Conservation (phyloP, 2,329 filamentous ascomycete species). For the Knoxdaviesia proteae region DNA sequence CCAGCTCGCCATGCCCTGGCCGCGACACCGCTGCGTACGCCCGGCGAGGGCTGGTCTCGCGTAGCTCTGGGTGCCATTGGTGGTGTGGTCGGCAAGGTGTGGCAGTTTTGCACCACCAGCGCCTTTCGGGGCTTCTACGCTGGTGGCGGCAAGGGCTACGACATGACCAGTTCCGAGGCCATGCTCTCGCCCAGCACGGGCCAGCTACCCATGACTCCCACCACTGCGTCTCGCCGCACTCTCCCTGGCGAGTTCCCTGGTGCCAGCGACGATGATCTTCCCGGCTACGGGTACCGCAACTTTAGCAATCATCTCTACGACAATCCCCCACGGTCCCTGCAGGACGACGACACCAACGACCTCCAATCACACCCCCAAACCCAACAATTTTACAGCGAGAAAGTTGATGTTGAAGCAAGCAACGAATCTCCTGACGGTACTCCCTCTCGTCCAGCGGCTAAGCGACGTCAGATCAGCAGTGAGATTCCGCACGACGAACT, state of each 20-base stretch:
- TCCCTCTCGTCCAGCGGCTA: conserved; percentile 23
- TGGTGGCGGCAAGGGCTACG: conserved; percentile 57
- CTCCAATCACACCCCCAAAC: conserved; percentile 11
- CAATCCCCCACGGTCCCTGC: not conserved
- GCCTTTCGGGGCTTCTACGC: conserved; percentile 74
- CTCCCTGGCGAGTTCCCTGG: not conserved
- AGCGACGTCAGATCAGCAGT: conserved; percentile 30
- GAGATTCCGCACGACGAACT: conserved; percentile 28
- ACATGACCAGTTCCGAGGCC: conserved; percentile 10
- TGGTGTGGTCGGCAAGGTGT: conserved; percentile 54
- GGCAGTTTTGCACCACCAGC: conserved; percentile 58
- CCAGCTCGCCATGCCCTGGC: not conserved
- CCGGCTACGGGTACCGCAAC: not conserved
- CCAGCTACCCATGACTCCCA: conserved; percentile 7
- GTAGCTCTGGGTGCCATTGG: conserved; percentile 42
- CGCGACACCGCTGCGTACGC: conserved; percentile 12
- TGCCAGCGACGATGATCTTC: conserved; percentile 1
- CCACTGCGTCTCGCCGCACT: conserved; percentile 6
- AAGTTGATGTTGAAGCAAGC: conserved; percentile 1
- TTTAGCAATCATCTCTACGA: not conserved
- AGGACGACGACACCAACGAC: conserved; percentile 6
- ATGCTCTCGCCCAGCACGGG: conserved; percentile 10
- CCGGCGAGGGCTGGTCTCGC: conserved; percentile 29
- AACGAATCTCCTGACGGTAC: conserved; percentile 16
- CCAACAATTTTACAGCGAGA: no score